Conservation (phyloP, 139 green algal species). For the Micractinium conductrix region DNA sequence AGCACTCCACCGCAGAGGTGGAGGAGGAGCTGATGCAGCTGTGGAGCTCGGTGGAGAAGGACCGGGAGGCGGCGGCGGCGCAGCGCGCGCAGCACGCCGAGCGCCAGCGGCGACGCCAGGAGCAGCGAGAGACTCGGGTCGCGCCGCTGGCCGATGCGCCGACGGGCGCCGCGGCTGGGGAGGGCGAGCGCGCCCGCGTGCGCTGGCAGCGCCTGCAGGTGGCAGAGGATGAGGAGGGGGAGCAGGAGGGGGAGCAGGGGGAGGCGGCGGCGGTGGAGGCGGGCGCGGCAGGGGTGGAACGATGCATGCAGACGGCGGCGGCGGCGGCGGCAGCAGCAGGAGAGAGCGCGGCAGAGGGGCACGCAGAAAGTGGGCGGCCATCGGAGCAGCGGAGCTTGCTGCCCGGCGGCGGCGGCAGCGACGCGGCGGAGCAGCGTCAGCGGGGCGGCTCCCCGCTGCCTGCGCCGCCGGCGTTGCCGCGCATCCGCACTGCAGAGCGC, state of each 20-base stretch:
- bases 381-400: not conserved
- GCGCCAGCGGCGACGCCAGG: not conserved
- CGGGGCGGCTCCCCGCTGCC: not conserved
- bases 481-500: constrained; percentile 20
- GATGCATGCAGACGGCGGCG: not conserved
- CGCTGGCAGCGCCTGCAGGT: constrained; percentile 27
- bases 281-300: not conserved
- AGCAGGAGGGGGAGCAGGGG: not conserved
- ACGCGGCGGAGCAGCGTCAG: not conserved
- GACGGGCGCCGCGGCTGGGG: not conserved
- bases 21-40: constrained; percentile 87
- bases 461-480: constrained; percentile 4
- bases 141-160: not conserved
- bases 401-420: not conserved
- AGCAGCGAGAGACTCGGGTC: constrained; percentile 4
- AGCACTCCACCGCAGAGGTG: constrained; percentile 60
- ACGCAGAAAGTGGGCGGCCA: not conserved
- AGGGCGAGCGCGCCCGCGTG: not conserved
- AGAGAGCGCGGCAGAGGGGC: not conserved
- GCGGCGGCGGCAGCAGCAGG: not conserved
- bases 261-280: not conserved
- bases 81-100: not conserved
- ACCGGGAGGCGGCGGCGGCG: constrained; percentile 51
- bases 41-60: constrained; percentile 82
- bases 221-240: not conserved